Evolutionary conservation across 2,329 filamentous ascomycete species (phyloP).

Genomic region (Nothophaeocryptopus gaeumannii): DNA sequence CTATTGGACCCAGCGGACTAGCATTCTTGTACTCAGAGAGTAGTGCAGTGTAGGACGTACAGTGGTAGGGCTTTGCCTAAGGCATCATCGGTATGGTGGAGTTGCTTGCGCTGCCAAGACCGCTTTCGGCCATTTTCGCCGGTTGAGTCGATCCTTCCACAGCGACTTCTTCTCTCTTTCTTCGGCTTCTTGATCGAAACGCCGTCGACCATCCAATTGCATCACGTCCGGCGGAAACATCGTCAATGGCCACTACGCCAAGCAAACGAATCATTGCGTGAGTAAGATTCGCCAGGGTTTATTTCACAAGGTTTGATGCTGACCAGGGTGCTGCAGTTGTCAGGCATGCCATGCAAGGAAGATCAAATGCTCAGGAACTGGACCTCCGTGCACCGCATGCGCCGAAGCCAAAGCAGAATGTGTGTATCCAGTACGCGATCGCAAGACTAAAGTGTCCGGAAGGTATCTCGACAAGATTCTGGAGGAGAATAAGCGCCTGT

Average conservation of each 20-base stretch:
- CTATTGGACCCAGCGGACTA: too few species aligned
- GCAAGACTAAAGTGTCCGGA: slow-evolving; percentile 33
- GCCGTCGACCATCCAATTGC: neutral
- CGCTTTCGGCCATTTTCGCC: too few species aligned
- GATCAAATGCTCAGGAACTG: slow-evolving; percentile 36
- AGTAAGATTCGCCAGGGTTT: neutral
- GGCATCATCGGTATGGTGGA: too few species aligned
- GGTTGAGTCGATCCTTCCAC: too few species aligned
- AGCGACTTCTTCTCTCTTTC: neutral
- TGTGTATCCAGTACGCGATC: slow-evolving; percentile 30
- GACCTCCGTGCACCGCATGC: slow-evolving; percentile 34
- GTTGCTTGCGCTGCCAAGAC: too few species aligned
- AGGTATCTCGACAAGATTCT: slow-evolving; percentile 33
- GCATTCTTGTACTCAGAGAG: too few species aligned
- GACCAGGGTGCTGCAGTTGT: slow-evolving; percentile 19
- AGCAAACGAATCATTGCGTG: slow-evolving; percentile 20
- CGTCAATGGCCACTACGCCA: slow-evolving; percentile 3
- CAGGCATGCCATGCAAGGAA: slow-evolving; percentile 33
- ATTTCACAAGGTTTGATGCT: neutral
- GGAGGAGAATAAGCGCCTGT: slow-evolving; percentile 33
- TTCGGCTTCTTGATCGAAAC: neutral
- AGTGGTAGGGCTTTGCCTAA: too few species aligned
- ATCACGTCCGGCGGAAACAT: neutral
- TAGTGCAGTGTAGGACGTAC: too few species aligned
- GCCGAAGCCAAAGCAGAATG: slow-evolving; percentile 25